Conservation (phyloP, 129 eudicot genomes). For the Logfia minima region DNA sequence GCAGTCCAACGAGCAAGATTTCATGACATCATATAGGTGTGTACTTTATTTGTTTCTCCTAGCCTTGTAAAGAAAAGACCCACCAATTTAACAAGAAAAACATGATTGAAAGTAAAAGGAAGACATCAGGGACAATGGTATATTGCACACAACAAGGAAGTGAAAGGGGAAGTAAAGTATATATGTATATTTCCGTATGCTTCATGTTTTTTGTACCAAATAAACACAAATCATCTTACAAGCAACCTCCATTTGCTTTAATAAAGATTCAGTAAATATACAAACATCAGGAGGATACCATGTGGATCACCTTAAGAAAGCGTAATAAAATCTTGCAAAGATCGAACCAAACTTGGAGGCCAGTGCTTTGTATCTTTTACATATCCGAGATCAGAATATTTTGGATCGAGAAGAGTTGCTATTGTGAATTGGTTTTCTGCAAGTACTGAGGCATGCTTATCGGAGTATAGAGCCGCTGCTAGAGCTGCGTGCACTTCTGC, state of each 20-base stretch:
- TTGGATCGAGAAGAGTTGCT: slow-evolving; percentile 60
- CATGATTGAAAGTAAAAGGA: background rate
- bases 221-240: background rate
- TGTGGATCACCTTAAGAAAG: slow-evolving; percentile 33
- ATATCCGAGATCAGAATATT: slow-evolving; percentile 47
- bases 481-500: slow-evolving; percentile 62
- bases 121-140: background rate
- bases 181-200: slow-evolving; percentile 8
- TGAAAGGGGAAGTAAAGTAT: slow-evolving; percentile 1
- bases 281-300: background rate
- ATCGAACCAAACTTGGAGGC: slow-evolving; percentile 61
- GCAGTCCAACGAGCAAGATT: slow-evolving; percentile 5
- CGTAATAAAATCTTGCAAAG: slow-evolving; percentile 50
- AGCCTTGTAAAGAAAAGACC: background rate
- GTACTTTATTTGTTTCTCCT: background rate
- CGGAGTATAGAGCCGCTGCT: slow-evolving; percentile 56
- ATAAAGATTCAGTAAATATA: background rate
- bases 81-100: background rate
- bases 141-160: background rate
- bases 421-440: slow-evolving; percentile 58
- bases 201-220: slow-evolving; percentile 10
- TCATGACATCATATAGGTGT: background rate
- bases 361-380: slow-evolving; percentile 59
- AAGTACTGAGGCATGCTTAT: slow-evolving; percentile 51
- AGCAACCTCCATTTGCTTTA: background rate